A percentile compares a stretch with the other conserved stretches of the same genome.
Conservation (phyloP, 1,139 yeast species). For the Sugiyamaella grinbergsii region DNA sequence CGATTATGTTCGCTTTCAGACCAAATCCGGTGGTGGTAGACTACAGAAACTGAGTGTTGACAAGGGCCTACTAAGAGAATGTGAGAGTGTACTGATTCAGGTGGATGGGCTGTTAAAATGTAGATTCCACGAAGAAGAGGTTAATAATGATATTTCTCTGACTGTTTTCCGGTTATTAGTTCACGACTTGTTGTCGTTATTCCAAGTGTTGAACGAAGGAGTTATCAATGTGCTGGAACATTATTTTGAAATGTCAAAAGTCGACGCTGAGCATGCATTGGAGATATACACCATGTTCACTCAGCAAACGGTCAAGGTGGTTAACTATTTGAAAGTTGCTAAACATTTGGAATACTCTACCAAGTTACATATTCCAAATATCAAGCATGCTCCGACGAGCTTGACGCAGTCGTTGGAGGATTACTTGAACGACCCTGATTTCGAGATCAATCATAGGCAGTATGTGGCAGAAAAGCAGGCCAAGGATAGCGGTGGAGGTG, state of each 20-base stretch:
- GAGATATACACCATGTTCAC: conserved; percentile 83
- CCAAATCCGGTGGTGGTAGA: conserved; percentile 53
- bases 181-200: conserved; percentile 78
- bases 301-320: conserved; percentile 83
- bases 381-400: conserved; percentile 96
- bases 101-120: conserved; percentile 75
- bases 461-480: conserved; percentile 66
- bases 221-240: conserved; percentile 90
- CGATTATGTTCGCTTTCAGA: conserved; percentile 71
- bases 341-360: conserved; percentile 86
- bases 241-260: conserved; percentile 85
- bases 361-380: conserved; percentile 89
- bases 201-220: conserved; percentile 91
- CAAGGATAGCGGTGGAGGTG: conserved; percentile 29
- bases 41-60: conserved; percentile 66
- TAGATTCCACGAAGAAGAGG: conserved; percentile 68
- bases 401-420: conserved; percentile 84
- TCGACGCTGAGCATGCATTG: conserved; percentile 85
- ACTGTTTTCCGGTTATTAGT: conserved; percentile 86
- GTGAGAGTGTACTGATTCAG: conserved; percentile 81
- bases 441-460: conserved; percentile 76
- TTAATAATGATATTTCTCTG: conserved; percentile 76
- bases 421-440: conserved; percentile 82
- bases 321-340: conserved; percentile 83
- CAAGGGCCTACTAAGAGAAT: conserved; percentile 81